Evolutionary conservation across 1,284 basidiomycete genomes (phyloP).

Genomic region (Ceratobasidium theobromae): DNA sequence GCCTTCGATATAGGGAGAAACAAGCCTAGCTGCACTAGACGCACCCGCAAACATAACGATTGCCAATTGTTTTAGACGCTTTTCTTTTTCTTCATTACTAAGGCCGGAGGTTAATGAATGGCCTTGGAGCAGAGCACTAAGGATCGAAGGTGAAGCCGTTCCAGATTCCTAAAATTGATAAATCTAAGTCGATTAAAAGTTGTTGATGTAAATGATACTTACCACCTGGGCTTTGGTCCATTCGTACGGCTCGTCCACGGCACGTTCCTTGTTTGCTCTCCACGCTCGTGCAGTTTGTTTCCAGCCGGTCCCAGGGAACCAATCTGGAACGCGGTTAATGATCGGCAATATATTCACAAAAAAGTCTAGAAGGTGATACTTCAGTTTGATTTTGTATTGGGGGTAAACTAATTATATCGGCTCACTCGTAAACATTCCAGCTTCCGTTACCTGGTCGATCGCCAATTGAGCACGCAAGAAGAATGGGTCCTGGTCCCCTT

Average conservation of each 20-base stretch:
- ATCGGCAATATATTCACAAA: conserved; percentile 24
- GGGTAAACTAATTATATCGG: background rate
- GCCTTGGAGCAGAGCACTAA: background rate
- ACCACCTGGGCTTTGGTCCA: conserved; percentile 24
- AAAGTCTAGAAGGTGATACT: conserved; percentile 3
- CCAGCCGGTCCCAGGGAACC: conserved; percentile 29
- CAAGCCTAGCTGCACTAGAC: background rate
- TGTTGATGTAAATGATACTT: background rate
- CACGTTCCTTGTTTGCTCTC: conserved; percentile 1
- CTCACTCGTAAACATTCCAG: background rate
- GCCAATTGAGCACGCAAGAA: background rate
- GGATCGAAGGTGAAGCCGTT: background rate
- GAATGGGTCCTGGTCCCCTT: conserved; percentile 1
- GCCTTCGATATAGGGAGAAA: background rate
- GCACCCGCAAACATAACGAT: background rate
- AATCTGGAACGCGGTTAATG: conserved; percentile 23
- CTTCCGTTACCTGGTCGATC: conserved; percentile 4
- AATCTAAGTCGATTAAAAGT: background rate
- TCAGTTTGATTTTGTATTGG: background rate
- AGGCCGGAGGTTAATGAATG: background rate
- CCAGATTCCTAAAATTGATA: background rate
- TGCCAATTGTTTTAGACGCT: background rate
- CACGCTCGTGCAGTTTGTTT: conserved; percentile 2
- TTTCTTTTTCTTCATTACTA: background rate
- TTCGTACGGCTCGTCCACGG: background rate